Base-by-base conservation (phyloP, 176 grass and related monocot genomes). In the Aegilops tauschii region DNA sequence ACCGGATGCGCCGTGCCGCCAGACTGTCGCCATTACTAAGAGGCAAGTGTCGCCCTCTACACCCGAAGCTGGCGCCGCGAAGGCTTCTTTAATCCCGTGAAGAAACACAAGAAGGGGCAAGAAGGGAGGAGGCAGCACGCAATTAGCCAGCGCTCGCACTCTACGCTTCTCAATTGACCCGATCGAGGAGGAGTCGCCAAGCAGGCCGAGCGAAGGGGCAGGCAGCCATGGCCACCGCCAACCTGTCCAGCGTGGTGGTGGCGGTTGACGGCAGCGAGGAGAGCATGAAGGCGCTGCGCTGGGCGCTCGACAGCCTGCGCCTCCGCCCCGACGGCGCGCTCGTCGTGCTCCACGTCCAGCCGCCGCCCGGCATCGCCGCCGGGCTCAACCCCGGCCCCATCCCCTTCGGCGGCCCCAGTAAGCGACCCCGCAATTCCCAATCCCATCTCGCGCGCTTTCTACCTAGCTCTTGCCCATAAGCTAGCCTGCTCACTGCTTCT, bases 321-420 rank as follows among this genome's bases (percentile, higher is more conserved):
- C 93, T 94, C 67, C 82, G 88, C 30, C 87, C 88, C 70, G 91
- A 91, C 82, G 91, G 91, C 83, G 89, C 63, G 9, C 68, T 98
- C 47, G 65, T 94, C 82, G 93, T 92, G 34, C 96, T 98, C 84
- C 96, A 98, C 78, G 93, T 91, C 69, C 96, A 98, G 82, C 8
- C 92, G 42, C 84, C 82, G 36, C 88, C 93, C 71, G 83, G 88
- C 64, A 98, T 98, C 86, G 77, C 84, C 32, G 84, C 90, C 8
- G 93, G 96, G 3, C 88, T 98, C 82, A 96, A 92, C 84, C 93
- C 96, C 27, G 92, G 81, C 5, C 86, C 93, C 72, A 96, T 94
- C 86, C 96, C 96, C 88, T 98, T 96, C 91, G 93, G 93, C 28
- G 96, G 96, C 65, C 96, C 92, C n/a, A 95, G 96, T 98, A 93